Conservation (phyloP, 108 stramenopile species). For the Seminavis robusta region DNA sequence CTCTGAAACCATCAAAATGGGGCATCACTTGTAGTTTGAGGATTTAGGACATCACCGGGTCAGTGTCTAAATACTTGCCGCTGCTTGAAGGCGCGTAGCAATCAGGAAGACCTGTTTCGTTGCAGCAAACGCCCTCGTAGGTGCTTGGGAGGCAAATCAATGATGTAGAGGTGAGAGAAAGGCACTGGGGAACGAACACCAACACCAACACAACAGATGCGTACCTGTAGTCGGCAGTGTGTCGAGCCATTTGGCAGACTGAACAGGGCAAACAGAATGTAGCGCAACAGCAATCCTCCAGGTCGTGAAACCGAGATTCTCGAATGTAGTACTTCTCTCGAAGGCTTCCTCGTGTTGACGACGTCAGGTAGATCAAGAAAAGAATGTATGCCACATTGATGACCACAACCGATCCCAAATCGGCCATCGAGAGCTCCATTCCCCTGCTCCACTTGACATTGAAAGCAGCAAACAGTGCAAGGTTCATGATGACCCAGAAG, state of each 20-base stretch:
- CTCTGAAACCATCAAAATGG: too few species aligned
- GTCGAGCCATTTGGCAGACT: slow-evolving; percentile 76
- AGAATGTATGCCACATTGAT: slow-evolving; percentile 43
- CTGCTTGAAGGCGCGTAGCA: too few species aligned
- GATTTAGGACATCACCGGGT: too few species aligned
- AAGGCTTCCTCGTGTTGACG: slow-evolving; percentile 48
- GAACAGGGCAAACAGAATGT: slow-evolving; percentile 64
- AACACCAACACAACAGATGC: too few species aligned
- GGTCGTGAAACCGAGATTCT: slow-evolving; percentile 30
- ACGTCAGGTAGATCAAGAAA: slow-evolving; percentile 47
- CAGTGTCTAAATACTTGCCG: too few species aligned
- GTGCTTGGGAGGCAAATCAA: too few species aligned
- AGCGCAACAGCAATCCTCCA: slow-evolving; percentile 51
- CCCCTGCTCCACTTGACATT: slow-evolving; percentile 29
- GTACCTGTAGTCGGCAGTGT: slow-evolving; percentile 69
- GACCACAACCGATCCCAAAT: slow-evolving; percentile 34
- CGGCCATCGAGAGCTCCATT: slow-evolving; percentile 31
- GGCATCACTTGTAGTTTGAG: too few species aligned
- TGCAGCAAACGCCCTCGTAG: slow-evolving; percentile 34
- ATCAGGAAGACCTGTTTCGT: slow-evolving; percentile 31
- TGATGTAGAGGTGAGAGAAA: too few species aligned
- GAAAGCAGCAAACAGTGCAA: slow-evolving; percentile 38
- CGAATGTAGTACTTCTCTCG: slow-evolving; percentile 66
- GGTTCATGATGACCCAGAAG: slow-evolving; percentile 66
- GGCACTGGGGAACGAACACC: too few species aligned